Conservation (phyloP, 1,284 basidiomycete genomes). For the Austroboletus novae-zelandiae region DNA sequence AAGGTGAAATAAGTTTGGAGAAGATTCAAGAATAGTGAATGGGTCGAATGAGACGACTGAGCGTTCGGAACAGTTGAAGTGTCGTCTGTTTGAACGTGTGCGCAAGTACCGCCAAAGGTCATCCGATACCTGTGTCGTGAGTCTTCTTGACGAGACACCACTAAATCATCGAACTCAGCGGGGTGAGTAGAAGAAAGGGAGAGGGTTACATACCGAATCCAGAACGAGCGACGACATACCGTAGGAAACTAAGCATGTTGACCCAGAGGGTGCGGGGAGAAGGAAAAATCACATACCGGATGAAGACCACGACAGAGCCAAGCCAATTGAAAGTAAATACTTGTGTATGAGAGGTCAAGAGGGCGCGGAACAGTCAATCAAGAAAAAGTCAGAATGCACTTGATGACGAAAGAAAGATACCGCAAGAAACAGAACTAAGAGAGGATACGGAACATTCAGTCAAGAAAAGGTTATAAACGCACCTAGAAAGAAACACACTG, state of each 20-base stretch:
- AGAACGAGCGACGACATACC: background rate
- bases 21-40: background rate
- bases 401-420: background rate
- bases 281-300: too few relatives aligned
- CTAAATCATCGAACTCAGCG: background rate
- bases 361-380: too few relatives aligned
- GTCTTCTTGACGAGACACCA: conserved; percentile 14
- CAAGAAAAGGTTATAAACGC: too few relatives aligned
- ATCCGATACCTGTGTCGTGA: conserved; percentile 4
- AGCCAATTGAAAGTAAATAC: too few relatives aligned
- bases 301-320: background rate
- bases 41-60: background rate
- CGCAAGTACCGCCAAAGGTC: conserved; percentile 13
- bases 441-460: too few relatives aligned
- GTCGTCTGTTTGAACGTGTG: conserved; percentile 16
- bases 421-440: too few relatives aligned
- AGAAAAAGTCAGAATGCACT: too few relatives aligned
- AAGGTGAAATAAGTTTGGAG: background rate
- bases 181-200: background rate
- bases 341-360: too few relatives aligned
- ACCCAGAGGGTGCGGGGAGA: too few relatives aligned
- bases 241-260: too few relatives aligned
- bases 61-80: conserved; percentile 9
- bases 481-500: background rate
- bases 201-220: background rate